Evolutionary conservation across 768 basidiomycete species (phyloP).

Genomic region (Trametes gibbosa): DNA sequence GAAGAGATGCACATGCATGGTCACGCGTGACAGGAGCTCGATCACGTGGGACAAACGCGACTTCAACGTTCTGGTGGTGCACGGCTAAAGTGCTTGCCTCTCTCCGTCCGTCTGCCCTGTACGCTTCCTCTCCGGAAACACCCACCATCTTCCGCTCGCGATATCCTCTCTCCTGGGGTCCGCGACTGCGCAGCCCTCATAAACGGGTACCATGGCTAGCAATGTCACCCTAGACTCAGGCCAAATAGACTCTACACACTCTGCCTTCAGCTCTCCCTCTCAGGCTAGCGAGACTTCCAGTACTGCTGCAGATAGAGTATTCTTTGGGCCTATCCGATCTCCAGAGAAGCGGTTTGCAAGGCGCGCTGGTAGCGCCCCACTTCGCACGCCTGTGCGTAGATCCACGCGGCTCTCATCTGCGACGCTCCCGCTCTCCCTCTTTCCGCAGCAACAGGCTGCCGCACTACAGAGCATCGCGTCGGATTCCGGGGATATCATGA

Average conservation of each 20-base stretch:
- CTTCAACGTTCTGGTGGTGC: slow-evolving; percentile 25
- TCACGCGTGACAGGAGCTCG: slow-evolving; percentile 11
- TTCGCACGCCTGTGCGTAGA: slow-evolving; percentile 41
- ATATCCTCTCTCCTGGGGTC: slow-evolving; percentile 3
- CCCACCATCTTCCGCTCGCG: slow-evolving; percentile 1
- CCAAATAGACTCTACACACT: slow-evolving; percentile 6
- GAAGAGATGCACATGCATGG: not conserved
- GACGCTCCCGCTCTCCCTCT: slow-evolving; percentile 8
- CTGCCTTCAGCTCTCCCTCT: slow-evolving; percentile 10
- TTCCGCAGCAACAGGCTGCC: slow-evolving; percentile 29
- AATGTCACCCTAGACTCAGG: slow-evolving; percentile 14
- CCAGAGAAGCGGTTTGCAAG: slow-evolving; percentile 49
- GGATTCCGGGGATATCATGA: slow-evolving; percentile 23
- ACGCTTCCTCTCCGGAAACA: not conserved
- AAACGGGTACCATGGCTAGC: slow-evolving; percentile 18
- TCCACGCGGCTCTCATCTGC: slow-evolving; percentile 50
- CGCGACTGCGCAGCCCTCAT: not conserved
- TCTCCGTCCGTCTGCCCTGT: not conserved
- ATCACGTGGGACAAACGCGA: slow-evolving; percentile 29
- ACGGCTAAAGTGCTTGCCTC: slow-evolving; percentile 9
- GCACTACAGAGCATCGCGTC: slow-evolving; percentile 24
- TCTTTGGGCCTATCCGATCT: slow-evolving; percentile 51
- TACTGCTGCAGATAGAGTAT: slow-evolving; percentile 42
- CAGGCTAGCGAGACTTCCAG: slow-evolving; percentile 27
- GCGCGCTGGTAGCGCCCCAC: slow-evolving; percentile 27